Conservation (phyloP, 306 rosid species). For the Acmispon strigosus region DNA sequence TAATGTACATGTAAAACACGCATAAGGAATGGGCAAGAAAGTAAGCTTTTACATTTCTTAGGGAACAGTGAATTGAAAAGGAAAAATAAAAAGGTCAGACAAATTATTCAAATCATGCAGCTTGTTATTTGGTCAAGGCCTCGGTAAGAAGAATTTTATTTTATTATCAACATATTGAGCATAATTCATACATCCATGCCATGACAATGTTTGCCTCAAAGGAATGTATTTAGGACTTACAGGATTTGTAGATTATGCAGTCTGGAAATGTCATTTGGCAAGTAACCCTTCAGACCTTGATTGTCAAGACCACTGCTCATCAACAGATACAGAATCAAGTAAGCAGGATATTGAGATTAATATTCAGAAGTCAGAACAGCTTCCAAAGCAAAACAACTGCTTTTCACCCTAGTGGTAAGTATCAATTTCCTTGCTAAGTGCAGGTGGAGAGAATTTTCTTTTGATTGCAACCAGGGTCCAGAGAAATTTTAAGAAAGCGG, state of each 20-base stretch:
- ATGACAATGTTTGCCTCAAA: conserved; percentile 6
- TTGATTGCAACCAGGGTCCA: background rate
- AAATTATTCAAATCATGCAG: background rate
- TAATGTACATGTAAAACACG: background rate
- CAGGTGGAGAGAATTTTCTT: background rate
- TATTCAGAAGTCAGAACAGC: conserved; percentile 18
- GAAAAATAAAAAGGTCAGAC: background rate
- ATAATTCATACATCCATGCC: background rate
- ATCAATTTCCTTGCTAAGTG: background rate
- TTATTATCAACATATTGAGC: background rate
- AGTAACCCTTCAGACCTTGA: conserved; percentile 84
- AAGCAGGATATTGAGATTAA: conserved; percentile 13
- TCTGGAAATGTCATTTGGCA: conserved; percentile 67
- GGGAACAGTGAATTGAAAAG: background rate
- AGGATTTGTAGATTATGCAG: conserved; percentile 67
- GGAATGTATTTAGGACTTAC: conserved; percentile 44
- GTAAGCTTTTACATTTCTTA: background rate
- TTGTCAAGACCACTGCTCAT: conserved; percentile 83
- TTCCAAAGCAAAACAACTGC: conserved; percentile 4
- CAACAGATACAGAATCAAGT: conserved; percentile 32
- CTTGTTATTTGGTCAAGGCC: conserved; percentile 7
- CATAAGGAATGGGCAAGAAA: conserved; percentile 27
- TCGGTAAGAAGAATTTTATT: background rate
- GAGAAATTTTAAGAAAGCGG: background rate
- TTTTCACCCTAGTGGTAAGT: conserved; percentile 2